Conservation (phyloP, 345 rosid genomes). For the Pugionium cornutum region DNA sequence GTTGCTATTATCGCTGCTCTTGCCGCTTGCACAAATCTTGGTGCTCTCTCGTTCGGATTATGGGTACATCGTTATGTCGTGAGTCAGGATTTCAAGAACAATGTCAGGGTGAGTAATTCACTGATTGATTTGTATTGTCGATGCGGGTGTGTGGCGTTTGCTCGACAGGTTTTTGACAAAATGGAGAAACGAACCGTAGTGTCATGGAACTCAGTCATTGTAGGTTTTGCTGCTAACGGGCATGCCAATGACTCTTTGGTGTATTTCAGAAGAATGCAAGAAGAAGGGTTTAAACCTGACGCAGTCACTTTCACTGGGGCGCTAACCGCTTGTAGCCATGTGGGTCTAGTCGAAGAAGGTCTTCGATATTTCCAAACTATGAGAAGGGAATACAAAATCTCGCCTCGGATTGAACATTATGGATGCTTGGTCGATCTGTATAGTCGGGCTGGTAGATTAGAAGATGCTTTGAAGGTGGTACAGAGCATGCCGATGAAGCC, state of each 20-base stretch:
- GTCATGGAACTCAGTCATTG: slow-evolving; percentile 78
- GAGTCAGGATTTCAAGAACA: slow-evolving; percentile 47
- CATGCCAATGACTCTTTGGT: slow-evolving; percentile 56
- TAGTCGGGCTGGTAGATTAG: slow-evolving; percentile 78
- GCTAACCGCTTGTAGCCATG: slow-evolving; percentile 71
- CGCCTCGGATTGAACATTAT: slow-evolving; percentile 75
- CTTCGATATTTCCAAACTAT: slow-evolving; percentile 52
- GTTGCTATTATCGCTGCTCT: slow-evolving; percentile 62
- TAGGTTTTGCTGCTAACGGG: slow-evolving; percentile 66
- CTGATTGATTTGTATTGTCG: slow-evolving; percentile 74
- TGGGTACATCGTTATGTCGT: slow-evolving; percentile 57
- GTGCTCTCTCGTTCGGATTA: slow-evolving; percentile 56
- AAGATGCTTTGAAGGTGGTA: slow-evolving; percentile 60
- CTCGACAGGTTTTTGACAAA: slow-evolving; percentile 55
- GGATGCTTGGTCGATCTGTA: slow-evolving; percentile 88
- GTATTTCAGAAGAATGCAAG: slow-evolving; percentile 55
- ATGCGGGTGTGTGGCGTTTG: slow-evolving; percentile 70
- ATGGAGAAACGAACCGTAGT: slow-evolving; percentile 63
- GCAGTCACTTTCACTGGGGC: slow-evolving; percentile 70
- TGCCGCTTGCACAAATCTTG: slow-evolving; percentile 61
- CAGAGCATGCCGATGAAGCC: slow-evolving; percentile 77
- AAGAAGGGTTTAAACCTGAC: slow-evolving; percentile 61
- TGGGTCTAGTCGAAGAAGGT: slow-evolving; percentile 70
- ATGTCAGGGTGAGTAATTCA: slow-evolving; percentile 56
- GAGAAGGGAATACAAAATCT: slow-evolving; percentile 50